Base-by-base conservation (phyloP, 352 stramenopile species). In the Aphanomyces invadans region DNA sequence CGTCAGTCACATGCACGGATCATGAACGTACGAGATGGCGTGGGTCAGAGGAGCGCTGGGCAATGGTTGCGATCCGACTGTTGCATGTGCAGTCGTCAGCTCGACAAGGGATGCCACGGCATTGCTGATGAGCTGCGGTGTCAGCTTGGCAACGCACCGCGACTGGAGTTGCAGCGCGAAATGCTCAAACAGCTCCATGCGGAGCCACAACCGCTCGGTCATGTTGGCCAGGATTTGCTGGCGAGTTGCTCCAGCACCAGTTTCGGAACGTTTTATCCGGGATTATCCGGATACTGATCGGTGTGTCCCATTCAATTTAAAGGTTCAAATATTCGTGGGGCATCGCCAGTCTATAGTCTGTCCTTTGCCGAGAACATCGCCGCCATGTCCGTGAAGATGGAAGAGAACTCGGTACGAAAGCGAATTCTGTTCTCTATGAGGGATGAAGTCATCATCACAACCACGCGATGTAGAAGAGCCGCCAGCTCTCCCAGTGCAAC, bases 101-200 rank as follows among this genome's bases (percentile, higher is more conserved):
- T 52, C 59, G 59, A 89, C 81, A 17, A 92, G 66, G 7, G 77
- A 74, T 38, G 87, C 75, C 31, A 91, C 71, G 39, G 76, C 81
- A 42, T 75, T 74, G 65, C 79, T 81, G 23, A 89, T 79, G 52
- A 88, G 87, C 26, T 69, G 59, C 38, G 89, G 57, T 19, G 82
- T 90, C 19, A 91, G 70, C 31, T 79, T 83, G 5, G 75, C 69
- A 19, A 81, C 71, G 66, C 85, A 78, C 53, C 88, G 88, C 69
- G 81, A 89, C 42, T 83, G 82, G 57, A 93, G 69, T 56, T 81
- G 77, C 65, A 93, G 61, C 23, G 90, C 63, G 25, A 83, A 83
- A n/a, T 90, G 75, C 78, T 93, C 85, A 66, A 93, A 91, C 53
- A 93, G 81, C 75, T 93, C 85, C 26, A 93, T 69, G 46, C 85